Percentiles rank a stretch among this genome's conserved stretches.
Evolutionary conservation across 768 basidiomycete species (phyloP).

Genomic region (Pleurotus citrinopileatus): DNA sequence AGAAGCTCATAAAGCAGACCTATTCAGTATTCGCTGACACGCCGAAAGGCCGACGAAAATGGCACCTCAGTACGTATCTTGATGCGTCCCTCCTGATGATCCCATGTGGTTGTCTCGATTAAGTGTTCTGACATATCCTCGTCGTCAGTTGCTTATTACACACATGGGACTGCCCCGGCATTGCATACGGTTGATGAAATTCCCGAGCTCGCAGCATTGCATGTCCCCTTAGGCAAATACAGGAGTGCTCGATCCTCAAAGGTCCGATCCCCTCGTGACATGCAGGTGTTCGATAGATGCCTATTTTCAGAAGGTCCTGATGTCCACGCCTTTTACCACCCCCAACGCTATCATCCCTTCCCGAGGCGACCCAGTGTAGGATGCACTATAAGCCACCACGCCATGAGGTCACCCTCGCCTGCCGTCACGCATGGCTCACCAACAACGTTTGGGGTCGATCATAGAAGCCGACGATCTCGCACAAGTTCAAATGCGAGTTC

Average conservation of each 20-base stretch:
- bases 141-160: slow-evolving; percentile 71
- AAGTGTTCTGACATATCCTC: slow-evolving; percentile 1
- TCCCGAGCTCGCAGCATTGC: slow-evolving; percentile 47
- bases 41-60: slow-evolving; percentile 64
- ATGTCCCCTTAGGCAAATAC: slow-evolving; percentile 60
- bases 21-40: slow-evolving; percentile 78
- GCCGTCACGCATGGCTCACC: neutral
- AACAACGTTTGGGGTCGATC: neutral
- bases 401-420: slow-evolving; percentile 6
- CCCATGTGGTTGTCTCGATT: neutral
- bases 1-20: slow-evolving; percentile 71
- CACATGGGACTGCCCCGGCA: slow-evolving; percentile 52
- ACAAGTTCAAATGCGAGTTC: neutral
- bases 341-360: slow-evolving; percentile 11
- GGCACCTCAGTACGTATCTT: slow-evolving; percentile 68
- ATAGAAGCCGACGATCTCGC: slow-evolving; percentile 9
- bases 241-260: slow-evolving; percentile 60
- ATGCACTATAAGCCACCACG: no score
- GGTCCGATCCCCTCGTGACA: slow-evolving; percentile 24
- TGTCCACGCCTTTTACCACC: neutral
- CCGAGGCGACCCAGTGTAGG: no score
- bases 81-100: neutral
- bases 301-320: slow-evolving; percentile 1
- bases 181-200: slow-evolving; percentile 60
- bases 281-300: slow-evolving; percentile 9